Conservation (phyloP, 2,329 filamentous ascomycete genomes). For the Aspergillus persii region DNA sequence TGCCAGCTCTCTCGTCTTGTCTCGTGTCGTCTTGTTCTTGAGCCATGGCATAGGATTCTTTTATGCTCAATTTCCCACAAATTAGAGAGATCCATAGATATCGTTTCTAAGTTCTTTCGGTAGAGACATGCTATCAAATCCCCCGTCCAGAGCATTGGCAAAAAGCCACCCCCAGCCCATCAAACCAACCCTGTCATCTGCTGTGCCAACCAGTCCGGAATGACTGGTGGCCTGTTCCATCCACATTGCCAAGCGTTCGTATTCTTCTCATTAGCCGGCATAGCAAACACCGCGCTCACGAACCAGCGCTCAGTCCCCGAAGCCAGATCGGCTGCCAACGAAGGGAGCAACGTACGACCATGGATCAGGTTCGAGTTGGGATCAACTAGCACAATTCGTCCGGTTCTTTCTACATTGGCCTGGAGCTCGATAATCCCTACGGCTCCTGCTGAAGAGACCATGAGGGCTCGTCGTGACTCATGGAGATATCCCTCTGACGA, state of each 20-base stretch:
- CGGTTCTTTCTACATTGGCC: conserved; percentile 45
- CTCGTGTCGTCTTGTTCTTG: not conserved
- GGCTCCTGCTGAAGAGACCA: conserved; percentile 50
- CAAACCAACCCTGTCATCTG: conserved; percentile 42
- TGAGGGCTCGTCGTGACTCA: conserved; percentile 36
- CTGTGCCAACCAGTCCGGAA: conserved; percentile 61
- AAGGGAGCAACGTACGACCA: conserved; percentile 69
- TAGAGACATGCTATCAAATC: not conserved
- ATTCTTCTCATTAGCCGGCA: conserved; percentile 51
- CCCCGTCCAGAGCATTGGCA: not conserved
- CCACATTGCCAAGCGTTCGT: conserved; percentile 54
- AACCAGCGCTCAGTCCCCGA: conserved; percentile 63
- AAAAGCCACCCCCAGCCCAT: not conserved
- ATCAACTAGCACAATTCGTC: conserved; percentile 70
- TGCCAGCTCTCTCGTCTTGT: not conserved
- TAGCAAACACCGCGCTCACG: conserved; percentile 68
- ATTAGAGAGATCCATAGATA: not conserved
- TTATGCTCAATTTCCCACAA: not conserved
- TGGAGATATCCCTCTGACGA: conserved; percentile 44
- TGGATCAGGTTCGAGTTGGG: conserved; percentile 76
- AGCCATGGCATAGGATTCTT: not conserved
- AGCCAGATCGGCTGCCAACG: conserved; percentile 61
- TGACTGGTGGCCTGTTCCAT: conserved; percentile 58
- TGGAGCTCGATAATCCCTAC: conserved; percentile 51
- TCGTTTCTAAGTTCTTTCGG: not conserved